Conservation (phyloP, 2,329 filamentous ascomycete species). For the Neofusicoccum ribis region DNA sequence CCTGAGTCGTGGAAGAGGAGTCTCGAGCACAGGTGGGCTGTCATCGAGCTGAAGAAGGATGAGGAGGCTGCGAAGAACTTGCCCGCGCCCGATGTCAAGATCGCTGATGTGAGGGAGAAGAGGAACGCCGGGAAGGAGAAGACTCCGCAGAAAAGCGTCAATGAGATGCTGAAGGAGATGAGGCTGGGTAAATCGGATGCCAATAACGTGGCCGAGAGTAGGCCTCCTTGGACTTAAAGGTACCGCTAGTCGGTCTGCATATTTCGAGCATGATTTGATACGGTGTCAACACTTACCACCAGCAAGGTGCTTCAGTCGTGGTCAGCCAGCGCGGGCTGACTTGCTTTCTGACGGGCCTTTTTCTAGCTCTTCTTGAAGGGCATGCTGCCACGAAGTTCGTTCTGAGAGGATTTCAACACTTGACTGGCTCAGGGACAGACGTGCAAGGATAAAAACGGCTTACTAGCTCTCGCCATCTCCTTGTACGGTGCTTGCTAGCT, state of each 20-base stretch:
- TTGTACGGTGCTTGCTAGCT: too few relatives aligned
- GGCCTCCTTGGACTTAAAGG: neutral
- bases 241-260: neutral
- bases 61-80: constrained; percentile 26
- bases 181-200: constrained; percentile 17
- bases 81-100: constrained; percentile 25
- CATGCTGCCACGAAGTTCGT: too few relatives aligned
- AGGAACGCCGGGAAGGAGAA: neutral
- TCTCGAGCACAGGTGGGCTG: constrained; percentile 30
- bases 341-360: too few relatives aligned
- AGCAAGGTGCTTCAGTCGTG: too few relatives aligned
- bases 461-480: too few relatives aligned
- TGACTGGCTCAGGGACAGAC: too few relatives aligned
- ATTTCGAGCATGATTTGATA: neutral
- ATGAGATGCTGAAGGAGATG: constrained; percentile 31
- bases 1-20: constrained; percentile 27
- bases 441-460: too few relatives aligned
- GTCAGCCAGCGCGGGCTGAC: too few relatives aligned
- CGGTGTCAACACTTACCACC: too few relatives aligned
- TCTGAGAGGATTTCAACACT: too few relatives aligned
- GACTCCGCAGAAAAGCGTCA: constrained; percentile 26
- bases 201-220: neutral
- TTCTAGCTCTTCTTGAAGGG: too few relatives aligned
- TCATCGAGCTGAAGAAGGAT: constrained; percentile 32
- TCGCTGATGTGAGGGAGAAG: neutral